Base-by-base conservation (phyloP, 1,139 yeast genomes). In the Candida sanyaensis region DNA sequence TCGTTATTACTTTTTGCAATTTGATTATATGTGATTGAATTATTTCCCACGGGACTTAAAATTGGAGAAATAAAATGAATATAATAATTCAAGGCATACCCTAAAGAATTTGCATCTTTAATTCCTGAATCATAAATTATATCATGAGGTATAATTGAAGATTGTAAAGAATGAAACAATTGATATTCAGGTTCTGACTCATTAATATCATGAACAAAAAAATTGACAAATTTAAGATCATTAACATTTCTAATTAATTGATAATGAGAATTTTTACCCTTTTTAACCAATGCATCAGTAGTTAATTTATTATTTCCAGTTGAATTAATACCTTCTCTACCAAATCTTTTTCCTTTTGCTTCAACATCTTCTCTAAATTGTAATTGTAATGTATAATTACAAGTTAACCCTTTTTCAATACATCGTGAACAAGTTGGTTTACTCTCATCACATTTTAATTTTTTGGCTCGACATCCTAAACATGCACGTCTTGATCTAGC, bases 381-480 rank as follows among this genome's bases (percentile, higher is more conserved):
- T 27, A 66, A 55, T 5, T 48, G 56, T 41, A 61, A 50, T 44
- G 53, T 55, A 47, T 71, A 64, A 13, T 61, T 63, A 55, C 79
- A 75, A 8, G 52, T 55, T 13, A 63, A 58, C 10, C 64, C 63
- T 45, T 60, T 63, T 34, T 61, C 59, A 7, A 52, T 38, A 55
- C 81, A 77, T 43, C 70, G 62, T 12, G 63, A 46, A 48, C 81
- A 77, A 6, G 59, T 54, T 1, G 81, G 81, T 48, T 73, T 75
- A 21, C 52, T 48, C 55, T 76, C 81, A 53, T 77, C 81, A 60
- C 81, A 77, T 58, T 76, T 77, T 38, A 65, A 58, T 45, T 71
- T 60, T 45, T 61, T 57, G 24, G 59, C 57, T 48, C 68, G 66
- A 51, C 76, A 71, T 28, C 66, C 64, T 23, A 58, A 50, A 50